These are phyloP conservation scores for Anacardium occidentale DNA, from an alignment of 345 rosid species.

Conservation along the genomic window DNA sequence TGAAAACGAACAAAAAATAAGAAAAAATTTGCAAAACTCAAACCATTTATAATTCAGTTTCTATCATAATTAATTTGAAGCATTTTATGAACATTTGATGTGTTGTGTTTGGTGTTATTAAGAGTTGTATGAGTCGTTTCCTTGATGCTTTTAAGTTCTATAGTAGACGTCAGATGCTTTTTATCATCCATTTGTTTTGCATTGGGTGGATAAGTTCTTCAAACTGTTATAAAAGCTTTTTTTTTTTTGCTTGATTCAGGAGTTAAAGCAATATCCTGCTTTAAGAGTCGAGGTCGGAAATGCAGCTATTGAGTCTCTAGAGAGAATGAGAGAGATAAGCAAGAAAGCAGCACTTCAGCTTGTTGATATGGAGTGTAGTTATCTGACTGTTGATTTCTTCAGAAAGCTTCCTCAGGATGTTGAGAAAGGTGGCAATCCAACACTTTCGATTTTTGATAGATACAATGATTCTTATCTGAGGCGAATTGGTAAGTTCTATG, in stretches of 20 bases:
- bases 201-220: neutral
- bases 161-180: neutral
- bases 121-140: too few species aligned
- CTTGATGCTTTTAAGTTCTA: too few species aligned
- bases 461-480: constrained; percentile 90
- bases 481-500: constrained; percentile 68
- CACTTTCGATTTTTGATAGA: constrained; percentile 92
- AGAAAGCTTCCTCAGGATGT: constrained; percentile 97
- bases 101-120: neutral
- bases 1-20: neutral
- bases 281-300: constrained; percentile 86
- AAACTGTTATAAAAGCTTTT: neutral
- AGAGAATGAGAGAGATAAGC: constrained; percentile 85
- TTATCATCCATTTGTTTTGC: neutral
- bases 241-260: constrained; percentile 51
- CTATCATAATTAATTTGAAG: neutral
- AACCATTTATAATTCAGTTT: neutral
- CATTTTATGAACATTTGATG: neutral
- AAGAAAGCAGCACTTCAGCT: constrained; percentile 87
- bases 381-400: constrained; percentile 95
- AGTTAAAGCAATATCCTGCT: constrained; percentile 94
- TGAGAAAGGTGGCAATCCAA: constrained; percentile 98
- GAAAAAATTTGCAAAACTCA: neutral
- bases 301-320: constrained; percentile 91
- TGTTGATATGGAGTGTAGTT: constrained; percentile 94